Conservation (phyloP, 768 basidiomycete species). For the Boletus insuetus region DNA sequence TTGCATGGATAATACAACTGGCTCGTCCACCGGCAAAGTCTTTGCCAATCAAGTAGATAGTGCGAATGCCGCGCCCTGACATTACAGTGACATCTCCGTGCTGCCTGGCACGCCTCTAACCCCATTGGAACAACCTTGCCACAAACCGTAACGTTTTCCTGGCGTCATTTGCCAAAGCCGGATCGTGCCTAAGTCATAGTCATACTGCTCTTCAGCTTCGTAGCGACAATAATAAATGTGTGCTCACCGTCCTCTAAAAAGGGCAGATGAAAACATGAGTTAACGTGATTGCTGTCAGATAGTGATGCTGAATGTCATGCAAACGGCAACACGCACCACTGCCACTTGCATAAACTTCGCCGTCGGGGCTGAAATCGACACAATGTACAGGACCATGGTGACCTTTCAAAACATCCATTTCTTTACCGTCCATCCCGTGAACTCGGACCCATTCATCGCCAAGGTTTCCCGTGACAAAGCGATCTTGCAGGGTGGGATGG, state of each 20-base stretch:
- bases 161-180: slow-evolving; percentile 97
- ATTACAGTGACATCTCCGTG: background rate
- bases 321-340: slow-evolving; percentile 63
- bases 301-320: background rate
- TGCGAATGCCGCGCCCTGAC: slow-evolving; percentile 4
- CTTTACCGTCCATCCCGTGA: slow-evolving; percentile 86
- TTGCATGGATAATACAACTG: too few species aligned
- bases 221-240: background rate
- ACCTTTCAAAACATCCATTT: slow-evolving; percentile 89
- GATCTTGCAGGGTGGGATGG: slow-evolving; percentile 83
- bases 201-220: slow-evolving; percentile 5
- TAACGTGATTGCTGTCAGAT: slow-evolving; percentile 11
- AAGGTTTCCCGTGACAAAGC: slow-evolving; percentile 88
- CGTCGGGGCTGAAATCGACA: slow-evolving; percentile 92
- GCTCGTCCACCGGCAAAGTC: too few species aligned
- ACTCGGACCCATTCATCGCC: slow-evolving; percentile 97
- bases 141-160: slow-evolving; percentile 88
- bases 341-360: slow-evolving; percentile 96
- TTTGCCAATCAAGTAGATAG: slow-evolving; percentile 6
- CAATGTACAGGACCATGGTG: slow-evolving; percentile 98
- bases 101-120: slow-evolving; percentile 10
- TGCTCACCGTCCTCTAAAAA: slow-evolving; percentile 68
- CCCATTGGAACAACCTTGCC: slow-evolving; percentile 63
- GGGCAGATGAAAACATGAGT: slow-evolving; percentile 7
- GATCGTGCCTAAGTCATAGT: slow-evolving; percentile 67